A percentile compares a stretch with the other conserved stretches of the same genome.
Conservation (phyloP, 495 filamentous ascomycete genomes). For the Annulohypoxylon stygium region DNA sequence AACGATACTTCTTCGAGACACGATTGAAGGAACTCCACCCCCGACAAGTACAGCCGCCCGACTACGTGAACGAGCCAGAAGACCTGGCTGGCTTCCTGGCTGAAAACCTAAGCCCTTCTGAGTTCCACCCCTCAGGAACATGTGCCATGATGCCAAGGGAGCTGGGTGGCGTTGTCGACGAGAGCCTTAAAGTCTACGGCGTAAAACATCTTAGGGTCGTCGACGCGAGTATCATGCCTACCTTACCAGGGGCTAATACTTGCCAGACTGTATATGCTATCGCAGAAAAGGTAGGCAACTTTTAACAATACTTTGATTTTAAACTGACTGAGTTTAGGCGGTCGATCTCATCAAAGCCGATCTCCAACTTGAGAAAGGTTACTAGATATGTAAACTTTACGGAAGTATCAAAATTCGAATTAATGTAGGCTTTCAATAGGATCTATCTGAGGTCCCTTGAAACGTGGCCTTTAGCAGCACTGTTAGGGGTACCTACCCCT, state of each 20-base stretch:
- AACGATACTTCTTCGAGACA: slow-evolving; percentile 56
- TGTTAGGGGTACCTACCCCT: too few species aligned
- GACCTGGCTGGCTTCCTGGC: slow-evolving; percentile 50
- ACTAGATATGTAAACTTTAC: too few species aligned
- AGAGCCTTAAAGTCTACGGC: slow-evolving; percentile 59
- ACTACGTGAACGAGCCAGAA: slow-evolving; percentile 47
- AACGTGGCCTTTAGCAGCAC: too few species aligned
- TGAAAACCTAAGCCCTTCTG: slow-evolving; percentile 52
- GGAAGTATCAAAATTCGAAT: too few species aligned
- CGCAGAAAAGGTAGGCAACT: slow-evolving; percentile 57
- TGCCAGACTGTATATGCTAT: slow-evolving; percentile 60
- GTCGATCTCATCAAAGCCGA: slow-evolving; percentile 55
- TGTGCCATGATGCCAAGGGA: slow-evolving; percentile 68
- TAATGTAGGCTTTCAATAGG: too few species aligned
- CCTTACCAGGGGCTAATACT: slow-evolving; percentile 57
- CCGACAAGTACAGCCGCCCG: slow-evolving; percentile 51
- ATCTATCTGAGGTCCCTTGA: too few species aligned
- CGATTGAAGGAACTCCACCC: slow-evolving; percentile 43
- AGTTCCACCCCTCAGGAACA: slow-evolving; percentile 64
- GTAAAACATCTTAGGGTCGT: slow-evolving; percentile 56
- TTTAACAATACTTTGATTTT: neutral
- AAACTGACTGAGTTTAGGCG: slow-evolving; percentile 41
- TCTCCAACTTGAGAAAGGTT: slow-evolving; percentile 12
- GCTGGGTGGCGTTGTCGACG: slow-evolving; percentile 66
- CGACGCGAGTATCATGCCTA: slow-evolving; percentile 59